Evolutionary conservation across 2,329 filamentous ascomycete genomes (phyloP), one percentile per base, ranked within the genome.

Genomic region (Aaosphaeria pasadenensis): DNA sequence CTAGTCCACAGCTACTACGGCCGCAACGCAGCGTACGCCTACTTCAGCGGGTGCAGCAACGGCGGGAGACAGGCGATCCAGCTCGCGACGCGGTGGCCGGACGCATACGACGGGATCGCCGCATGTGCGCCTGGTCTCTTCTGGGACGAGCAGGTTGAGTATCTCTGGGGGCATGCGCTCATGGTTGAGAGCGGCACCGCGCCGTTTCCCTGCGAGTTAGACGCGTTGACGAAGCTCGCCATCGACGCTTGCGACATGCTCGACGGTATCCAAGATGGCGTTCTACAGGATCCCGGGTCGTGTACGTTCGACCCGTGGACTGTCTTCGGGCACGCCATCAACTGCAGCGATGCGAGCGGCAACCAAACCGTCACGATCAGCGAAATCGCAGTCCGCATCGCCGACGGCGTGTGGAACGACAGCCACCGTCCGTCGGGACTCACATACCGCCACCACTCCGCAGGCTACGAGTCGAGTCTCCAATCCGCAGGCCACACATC

Each of bases 111-210:
- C 47, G 71, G 72, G 17, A 74, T 75, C 43, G 47, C 72, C 4
- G 71, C 73, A 4, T 49, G 52, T 4, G 65, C 71, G 1, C 72
- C 73, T 7, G 71, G 71, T 2, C 63, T 73, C 41, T 69, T 73
- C 44, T 71, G 64, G 49, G 45, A 32, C 11, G 43, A 47, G 13
- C 47, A 66, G 51, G 53, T 54, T 17, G 39, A 44, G 3, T 55
- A 62, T 1, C 30, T 30, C 7, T 43, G 24, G 24, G 28, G 28
- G 2, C 24, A 30, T 2, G 24, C 30, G 11, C 46, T 63, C 13
- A 70, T 71, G 66, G 53, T 58, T 30, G 7, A 50, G 51, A 6
- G 36, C 43, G 40, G 40, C 6, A 31, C 47, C 29, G 74, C 44
- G 39, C 50, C 52, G 6, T 17, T 47, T 2, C 42, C 41, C 4